phyloP scores from a whole-genome alignment of 805 yeast species.

The Helenozyma rhizophorensis region DNA sequence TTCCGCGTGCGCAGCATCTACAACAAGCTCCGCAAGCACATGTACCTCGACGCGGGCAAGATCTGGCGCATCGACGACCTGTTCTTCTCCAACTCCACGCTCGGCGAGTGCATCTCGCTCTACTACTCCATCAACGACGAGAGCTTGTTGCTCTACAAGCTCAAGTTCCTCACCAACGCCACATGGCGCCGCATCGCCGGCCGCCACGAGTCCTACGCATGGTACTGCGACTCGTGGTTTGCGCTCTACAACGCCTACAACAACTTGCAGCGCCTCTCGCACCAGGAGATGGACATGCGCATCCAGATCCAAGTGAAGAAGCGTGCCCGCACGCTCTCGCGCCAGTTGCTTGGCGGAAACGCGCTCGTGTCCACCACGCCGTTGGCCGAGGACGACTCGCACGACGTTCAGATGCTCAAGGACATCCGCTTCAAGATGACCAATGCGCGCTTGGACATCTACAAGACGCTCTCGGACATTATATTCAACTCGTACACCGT shows the following conservation, averaged over 20 bases:
- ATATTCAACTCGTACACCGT: conserved; percentile 40
- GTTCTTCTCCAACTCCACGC: conserved; percentile 38
- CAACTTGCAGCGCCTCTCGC: conserved; percentile 38
- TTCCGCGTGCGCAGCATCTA: conserved; percentile 43
- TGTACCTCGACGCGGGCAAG: conserved; percentile 6
- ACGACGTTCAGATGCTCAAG: conserved; percentile 20
- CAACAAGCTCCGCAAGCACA: conserved; percentile 20
- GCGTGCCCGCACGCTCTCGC: conserved; percentile 44
- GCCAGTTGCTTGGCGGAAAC: conserved; percentile 30
- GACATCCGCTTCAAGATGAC: conserved; percentile 35
- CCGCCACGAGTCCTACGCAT: conserved; percentile 60
- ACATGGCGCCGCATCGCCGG: conserved; percentile 34
- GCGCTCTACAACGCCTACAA: conserved; percentile 50
- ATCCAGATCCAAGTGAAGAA: conserved; percentile 60
- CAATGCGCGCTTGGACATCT: conserved; percentile 36
- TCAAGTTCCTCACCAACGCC: conserved; percentile 42
- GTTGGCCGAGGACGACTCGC: conserved; percentile 15
- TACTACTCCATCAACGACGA: conserved; percentile 70
- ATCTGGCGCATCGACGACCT: conserved; percentile 12
- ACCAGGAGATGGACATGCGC: conserved; percentile 48
- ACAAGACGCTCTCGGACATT: conserved; percentile 36
- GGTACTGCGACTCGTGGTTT: conserved; percentile 63
- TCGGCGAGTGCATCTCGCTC: conserved; percentile 50
- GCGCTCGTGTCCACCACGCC: conserved; percentile 6
- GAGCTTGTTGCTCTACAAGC: conserved; percentile 49